These are phyloP conservation scores for Coemansia sp. DNA, from an alignment of 192 early-diverging fungal genomes.

Conservation along the genomic window DNA sequence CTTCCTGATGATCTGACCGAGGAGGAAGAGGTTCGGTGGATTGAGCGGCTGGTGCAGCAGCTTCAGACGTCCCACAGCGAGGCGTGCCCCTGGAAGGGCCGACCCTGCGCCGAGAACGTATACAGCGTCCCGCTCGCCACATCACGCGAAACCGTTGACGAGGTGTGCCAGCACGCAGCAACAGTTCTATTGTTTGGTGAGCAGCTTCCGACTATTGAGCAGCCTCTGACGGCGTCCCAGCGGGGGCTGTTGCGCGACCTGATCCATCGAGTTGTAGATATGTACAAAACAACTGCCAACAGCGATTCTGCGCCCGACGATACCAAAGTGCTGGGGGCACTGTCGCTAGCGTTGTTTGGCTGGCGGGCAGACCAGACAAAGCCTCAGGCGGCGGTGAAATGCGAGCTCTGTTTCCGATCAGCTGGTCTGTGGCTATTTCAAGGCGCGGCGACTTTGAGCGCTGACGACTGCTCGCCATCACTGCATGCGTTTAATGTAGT, in stretches of 20 bases:
- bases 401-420: slow-evolving; percentile 40
- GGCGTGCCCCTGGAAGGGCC: slow-evolving; percentile 39
- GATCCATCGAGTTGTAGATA: neutral
- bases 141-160: slow-evolving; percentile 29
- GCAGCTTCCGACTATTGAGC: slow-evolving; percentile 14
- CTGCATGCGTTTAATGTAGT: slow-evolving; percentile 21
- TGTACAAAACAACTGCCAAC: neutral
- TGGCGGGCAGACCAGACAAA: slow-evolving; percentile 28
- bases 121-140: slow-evolving; percentile 39
- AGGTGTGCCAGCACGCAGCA: slow-evolving; percentile 31
- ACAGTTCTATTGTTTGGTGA: slow-evolving; percentile 17
- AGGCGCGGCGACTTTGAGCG: neutral
- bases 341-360: slow-evolving; percentile 41
- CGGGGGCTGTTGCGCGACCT: slow-evolving; percentile 26
- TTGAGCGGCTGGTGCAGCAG: slow-evolving; percentile 32
- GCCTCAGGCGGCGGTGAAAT: slow-evolving; percentile 29
- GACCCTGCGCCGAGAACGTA: slow-evolving; percentile 20
- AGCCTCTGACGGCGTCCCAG: slow-evolving; percentile 45
- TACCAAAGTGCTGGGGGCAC: slow-evolving; percentile 8
- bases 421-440: slow-evolving; percentile 43
- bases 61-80: slow-evolving; percentile 41
- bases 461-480: neutral
- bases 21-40: slow-evolving; percentile 32
- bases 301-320: neutral
- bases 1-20: slow-evolving; percentile 33